Conservation (phyloP, 2,329 filamentous ascomycete genomes). For the Trichophyton verrucosum region DNA sequence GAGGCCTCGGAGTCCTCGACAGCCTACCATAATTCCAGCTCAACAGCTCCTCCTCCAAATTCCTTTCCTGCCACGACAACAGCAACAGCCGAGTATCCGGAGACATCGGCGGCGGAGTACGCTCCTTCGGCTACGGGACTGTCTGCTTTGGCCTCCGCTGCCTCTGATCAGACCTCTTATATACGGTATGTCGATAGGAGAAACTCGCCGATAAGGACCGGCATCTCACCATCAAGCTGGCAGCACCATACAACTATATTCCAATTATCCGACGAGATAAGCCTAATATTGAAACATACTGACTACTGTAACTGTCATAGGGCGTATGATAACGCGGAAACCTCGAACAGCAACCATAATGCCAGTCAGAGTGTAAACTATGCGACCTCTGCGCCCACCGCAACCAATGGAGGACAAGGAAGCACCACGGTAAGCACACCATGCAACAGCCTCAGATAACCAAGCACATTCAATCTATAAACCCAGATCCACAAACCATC, state of each 20-base stretch:
- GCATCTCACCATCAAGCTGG: neutral
- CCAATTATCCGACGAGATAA: neutral
- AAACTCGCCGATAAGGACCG: neutral
- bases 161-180: constrained; percentile 40
- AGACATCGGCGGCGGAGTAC: constrained; percentile 17
- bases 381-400: constrained; percentile 52
- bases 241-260: too few species aligned
- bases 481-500: neutral
- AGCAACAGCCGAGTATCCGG: constrained; percentile 17
- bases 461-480: neutral
- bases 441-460: constrained; percentile 14
- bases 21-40: constrained; percentile 21
- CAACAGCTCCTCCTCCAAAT: constrained; percentile 39
- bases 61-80: constrained; percentile 18
- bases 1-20: constrained; percentile 36
- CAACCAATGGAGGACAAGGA: constrained; percentile 52
- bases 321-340: constrained; percentile 9
- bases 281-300: neutral
- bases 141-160: constrained; percentile 48
- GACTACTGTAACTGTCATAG: neutral
- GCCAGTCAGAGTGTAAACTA: constrained; percentile 45
- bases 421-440: constrained; percentile 31
- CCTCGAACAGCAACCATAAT: constrained; percentile 27
- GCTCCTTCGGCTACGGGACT: constrained; percentile 42
- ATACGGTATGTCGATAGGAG: constrained; percentile 34